Conservation (phyloP, 768 basidiomycete species). For the Gelatoporia subvermispora region DNA sequence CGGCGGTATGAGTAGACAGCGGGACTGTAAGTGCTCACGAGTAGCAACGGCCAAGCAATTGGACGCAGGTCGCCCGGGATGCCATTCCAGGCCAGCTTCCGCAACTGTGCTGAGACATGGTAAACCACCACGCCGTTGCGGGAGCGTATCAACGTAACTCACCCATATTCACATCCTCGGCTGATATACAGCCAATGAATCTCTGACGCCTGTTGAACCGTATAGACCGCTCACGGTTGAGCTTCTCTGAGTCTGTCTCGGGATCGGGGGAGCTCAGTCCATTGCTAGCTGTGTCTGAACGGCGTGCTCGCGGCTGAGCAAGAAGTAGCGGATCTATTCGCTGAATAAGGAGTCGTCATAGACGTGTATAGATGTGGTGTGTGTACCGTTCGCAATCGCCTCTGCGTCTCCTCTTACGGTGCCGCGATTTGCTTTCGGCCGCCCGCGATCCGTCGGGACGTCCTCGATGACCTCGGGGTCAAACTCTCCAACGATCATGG, state of each 20-base stretch:
- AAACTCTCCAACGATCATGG: slow-evolving; percentile 74
- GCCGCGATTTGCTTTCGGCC: slow-evolving; percentile 41
- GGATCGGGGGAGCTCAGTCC: background rate
- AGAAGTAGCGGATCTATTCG: slow-evolving; percentile 55
- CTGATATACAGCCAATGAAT: slow-evolving; percentile 73
- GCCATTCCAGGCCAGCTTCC: slow-evolving; percentile 93
- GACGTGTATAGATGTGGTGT: slow-evolving; percentile 10
- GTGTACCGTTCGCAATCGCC: slow-evolving; percentile 72
- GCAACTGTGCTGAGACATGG: slow-evolving; percentile 57
- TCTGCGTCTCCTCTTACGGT: slow-evolving; percentile 63
- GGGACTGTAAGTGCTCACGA: slow-evolving; percentile 49
- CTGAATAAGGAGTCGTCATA: slow-evolving; percentile 23
- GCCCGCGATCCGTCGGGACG: slow-evolving; percentile 24
- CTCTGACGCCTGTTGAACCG: slow-evolving; percentile 74
- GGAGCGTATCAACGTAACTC: slow-evolving; percentile 22
- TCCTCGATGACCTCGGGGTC: slow-evolving; percentile 48
- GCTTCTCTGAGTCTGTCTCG: slow-evolving; percentile 38
- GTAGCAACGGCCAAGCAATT: slow-evolving; percentile 89
- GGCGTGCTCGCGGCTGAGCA: slow-evolving; percentile 36
- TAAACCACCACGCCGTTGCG: background rate
- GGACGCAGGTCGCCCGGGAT: slow-evolving; percentile 85
- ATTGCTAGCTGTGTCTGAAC: slow-evolving; percentile 1
- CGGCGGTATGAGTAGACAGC: too few species aligned
- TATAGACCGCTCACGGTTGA: slow-evolving; percentile 72
- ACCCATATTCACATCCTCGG: slow-evolving; percentile 82